Evolutionary conservation across 805 yeast genomes (phyloP), one percentile per base, ranked within the genome.

Genomic region (Aciculoconidium aculeatum): DNA sequence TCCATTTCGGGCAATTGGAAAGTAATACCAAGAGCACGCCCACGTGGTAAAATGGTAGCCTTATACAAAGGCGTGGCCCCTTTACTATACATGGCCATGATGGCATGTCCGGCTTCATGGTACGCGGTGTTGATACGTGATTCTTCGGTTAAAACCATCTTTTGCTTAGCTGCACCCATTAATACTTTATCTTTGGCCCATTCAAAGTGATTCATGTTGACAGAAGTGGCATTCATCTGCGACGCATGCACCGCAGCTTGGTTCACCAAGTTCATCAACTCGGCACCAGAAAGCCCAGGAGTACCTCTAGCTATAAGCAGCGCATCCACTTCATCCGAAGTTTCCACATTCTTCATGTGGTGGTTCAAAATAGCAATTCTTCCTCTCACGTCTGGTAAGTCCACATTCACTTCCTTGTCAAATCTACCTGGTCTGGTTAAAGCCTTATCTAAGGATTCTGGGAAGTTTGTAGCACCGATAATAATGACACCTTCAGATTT

Each of bases 61-160:
- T 92, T 92, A 64, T 92, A 92, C 41, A 92, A 69, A 2, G 96
- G 88, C 3, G 95, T 87, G 3, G 98, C 96, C 11, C 94, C 96
- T 10, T 80, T 78, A 4, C 96, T 85, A 56, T 72, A 92, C 76
- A 92, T 72, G 7, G 98, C 97, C 83, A 90, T 87, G 34, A 92
- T 85, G 4, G 98, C 98, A 61, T 92, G 99, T 4, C 99, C 99
- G 11, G 98, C 99, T 64, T 92, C 99, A 61, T 92, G 99, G 57
- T 79, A 92, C 2, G 98, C 98, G 11, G 99, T 92, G 41, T 90
- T 87, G 45, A 74, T 77, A 57, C 96, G 75, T 0, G 94, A 75
- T 37, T 90, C 96, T 55, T 92, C 96, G 16, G 98, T 88, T 66
- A 92, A 74, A 21, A 92, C 96, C 97, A 90, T 90, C 15, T 95